Conservation (phyloP, 345 rosid species). For the Toxicodendron radicans region DNA sequence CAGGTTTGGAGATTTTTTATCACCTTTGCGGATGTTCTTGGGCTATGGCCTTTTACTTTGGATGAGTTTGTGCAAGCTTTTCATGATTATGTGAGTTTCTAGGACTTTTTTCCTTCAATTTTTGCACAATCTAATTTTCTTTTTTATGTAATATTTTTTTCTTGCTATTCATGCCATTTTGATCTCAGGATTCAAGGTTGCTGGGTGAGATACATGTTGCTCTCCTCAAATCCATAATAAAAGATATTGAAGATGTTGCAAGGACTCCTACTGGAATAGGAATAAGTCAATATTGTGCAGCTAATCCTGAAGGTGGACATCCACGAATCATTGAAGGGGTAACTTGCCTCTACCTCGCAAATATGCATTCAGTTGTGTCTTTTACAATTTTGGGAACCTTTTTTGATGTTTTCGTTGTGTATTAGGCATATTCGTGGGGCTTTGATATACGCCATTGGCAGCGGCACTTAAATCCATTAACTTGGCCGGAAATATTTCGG, state of each 20-base stretch:
- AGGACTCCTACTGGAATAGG: slow-evolving; percentile 90
- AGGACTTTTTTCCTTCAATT: slow-evolving; percentile 10
- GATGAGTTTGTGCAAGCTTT: slow-evolving; percentile 97
- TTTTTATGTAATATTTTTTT: slow-evolving; percentile 7
- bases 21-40: slow-evolving; percentile 89
- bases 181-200: slow-evolving; percentile 88
- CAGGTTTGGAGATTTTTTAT: slow-evolving; percentile 97
- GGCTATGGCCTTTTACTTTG: slow-evolving; percentile 97
- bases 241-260: slow-evolving; percentile 94
- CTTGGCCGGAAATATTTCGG: slow-evolving; percentile 97
- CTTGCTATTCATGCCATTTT: slow-evolving; percentile 22
- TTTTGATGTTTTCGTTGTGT: slow-evolving; percentile 18
- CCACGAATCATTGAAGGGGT: slow-evolving; percentile 97
- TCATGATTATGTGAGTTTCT: slow-evolving; percentile 82
- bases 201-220: slow-evolving; percentile 90
- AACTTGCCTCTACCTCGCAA: slow-evolving; percentile 25
- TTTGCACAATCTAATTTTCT: slow-evolving; percentile 7
- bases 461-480: slow-evolving; percentile 72
- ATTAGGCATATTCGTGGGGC: slow-evolving; percentile 97
- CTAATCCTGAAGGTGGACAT: slow-evolving; percentile 99
- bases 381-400: slow-evolving; percentile 20
- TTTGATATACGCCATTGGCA: slow-evolving; percentile 97
- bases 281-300: slow-evolving; percentile 65
- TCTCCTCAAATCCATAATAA: slow-evolving; percentile 72
- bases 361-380: slow-evolving; percentile 14